Evolutionary conservation across 257 asterid genomes (phyloP), one percentile per base, ranked within the genome.

Genomic region (Capsicum rhomboideum): DNA sequence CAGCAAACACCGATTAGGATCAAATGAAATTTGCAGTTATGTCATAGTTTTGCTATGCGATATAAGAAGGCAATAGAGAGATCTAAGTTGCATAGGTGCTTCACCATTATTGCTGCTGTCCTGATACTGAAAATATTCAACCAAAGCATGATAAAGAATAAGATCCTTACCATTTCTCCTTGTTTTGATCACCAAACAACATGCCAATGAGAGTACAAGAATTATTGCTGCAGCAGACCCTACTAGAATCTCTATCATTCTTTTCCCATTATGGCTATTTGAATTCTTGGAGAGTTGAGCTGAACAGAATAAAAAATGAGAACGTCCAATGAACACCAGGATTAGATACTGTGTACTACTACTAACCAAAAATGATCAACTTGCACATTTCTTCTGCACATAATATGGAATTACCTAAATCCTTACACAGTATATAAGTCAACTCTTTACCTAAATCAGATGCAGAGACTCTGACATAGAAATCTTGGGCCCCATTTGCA

Each of bases 401-500:
- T 55, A 37, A 34, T 56, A 34, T 0, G 10, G 50, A 79, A 17
- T 20, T 20, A 79, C 23, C 61, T 37, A 69, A 69, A 74, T 74
- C n/a, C 23, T 74, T 8, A 78, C 55, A 72, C 2, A 59, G 58
- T 44, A 5, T 54, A 10, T 34, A 12, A 23, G 58, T n/a, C 3
- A 46, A 31, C 23, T 56, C 29, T 50, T 21, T 55, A 89, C 88
- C 89, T 82, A 84, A 85, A 40, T 83, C 84, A 5, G 83, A 53
- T 9, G 86, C 83, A 29, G 86, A 46, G 68, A 85, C 84, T 79
- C 87, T 80, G 11, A 85, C 29, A 78, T 82, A 87, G 16, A 89
- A 75, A 75, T 87, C 92, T 63, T 86, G 92, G 72, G 86, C 89
- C 5, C 84, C 89, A 59, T 86, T 49, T 61, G 86, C 61, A 46